A percentile compares a stretch with the other conserved stretches of the same genome.
Evolutionary conservation across 2,329 filamentous ascomycete genomes (phyloP).

Genomic region (Fonsecaea erecta): DNA sequence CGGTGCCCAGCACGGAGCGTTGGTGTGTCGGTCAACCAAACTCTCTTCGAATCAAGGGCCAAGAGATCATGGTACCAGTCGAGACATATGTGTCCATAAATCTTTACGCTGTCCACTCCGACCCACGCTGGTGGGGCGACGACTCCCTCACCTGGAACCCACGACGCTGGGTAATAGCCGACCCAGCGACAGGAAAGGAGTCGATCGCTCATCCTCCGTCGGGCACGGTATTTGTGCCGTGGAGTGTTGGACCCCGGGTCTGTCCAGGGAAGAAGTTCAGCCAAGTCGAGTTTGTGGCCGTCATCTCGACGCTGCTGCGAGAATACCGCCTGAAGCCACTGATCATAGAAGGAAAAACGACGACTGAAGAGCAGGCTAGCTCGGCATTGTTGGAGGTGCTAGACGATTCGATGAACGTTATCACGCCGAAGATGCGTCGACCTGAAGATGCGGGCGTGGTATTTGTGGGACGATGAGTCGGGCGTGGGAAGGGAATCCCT

Average conservation of each 20-base stretch:
- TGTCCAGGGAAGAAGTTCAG: conserved; percentile 44
- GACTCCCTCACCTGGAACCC: conserved; percentile 41
- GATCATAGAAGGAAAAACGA: conserved; percentile 19
- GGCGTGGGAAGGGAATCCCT: neutral
- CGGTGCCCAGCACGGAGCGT: conserved; percentile 31
- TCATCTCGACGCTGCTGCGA: conserved; percentile 35
- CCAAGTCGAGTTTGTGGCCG: conserved; percentile 46
- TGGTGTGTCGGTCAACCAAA: conserved; percentile 25
- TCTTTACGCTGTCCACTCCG: conserved; percentile 40
- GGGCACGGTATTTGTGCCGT: conserved; percentile 39
- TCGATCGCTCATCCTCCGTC: conserved; percentile 17
- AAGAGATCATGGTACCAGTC: conserved; percentile 30
- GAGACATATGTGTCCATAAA: conserved; percentile 33
- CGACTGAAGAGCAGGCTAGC: conserved; percentile 23
- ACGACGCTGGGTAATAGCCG: conserved; percentile 42
- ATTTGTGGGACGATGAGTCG: conserved; percentile 20
- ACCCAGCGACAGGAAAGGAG: conserved; percentile 22
- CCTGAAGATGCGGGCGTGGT: conserved; percentile 28
- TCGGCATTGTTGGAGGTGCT: conserved; percentile 24
- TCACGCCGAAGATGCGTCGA: conserved; percentile 23
- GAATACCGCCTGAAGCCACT: conserved; percentile 24
- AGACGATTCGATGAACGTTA: conserved; percentile 16
- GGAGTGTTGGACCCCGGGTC: conserved; percentile 40
- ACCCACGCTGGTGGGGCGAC: conserved; percentile 40
- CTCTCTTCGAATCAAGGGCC: conserved; percentile 26